Evolutionary conservation across 2,329 filamentous ascomycete species (phyloP), one percentile per base, ranked within the genome.

Genomic region (Chrysoporthe puriensis): DNA sequence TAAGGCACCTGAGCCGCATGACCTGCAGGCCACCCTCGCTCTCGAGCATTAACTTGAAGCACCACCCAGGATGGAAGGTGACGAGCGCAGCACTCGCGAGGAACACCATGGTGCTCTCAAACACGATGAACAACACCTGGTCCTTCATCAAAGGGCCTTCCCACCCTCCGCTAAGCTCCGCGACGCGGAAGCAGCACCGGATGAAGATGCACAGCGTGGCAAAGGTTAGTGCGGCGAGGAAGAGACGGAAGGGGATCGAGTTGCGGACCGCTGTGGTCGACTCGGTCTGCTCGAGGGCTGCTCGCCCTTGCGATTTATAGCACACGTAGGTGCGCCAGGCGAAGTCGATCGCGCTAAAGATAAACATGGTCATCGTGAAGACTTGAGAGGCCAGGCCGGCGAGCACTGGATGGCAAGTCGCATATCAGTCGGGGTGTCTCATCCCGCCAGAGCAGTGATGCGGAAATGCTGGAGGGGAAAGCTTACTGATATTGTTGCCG

Each of bases 91-190:
- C 61, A 14, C 81, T 81, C 2, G 85, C 83, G 18, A 85, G 71
- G 44, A 81, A 75, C 50, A 87, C 81, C 78, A 86, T 80, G 56
- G 82, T 78, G 57, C 86, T 85, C 79, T 90, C 87, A 64, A 90
- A 83, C 5, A 78, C 84, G 69, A 89, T 82, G 74, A 90, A 89
- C 66, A 86, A 77, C 48, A 78, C 79, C 77, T 90, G 80, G 48
- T 84, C 76, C 44, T 74, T 76, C 75, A 90, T 89, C 72, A 92
- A 76, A 32, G 81, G 76, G 0, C 89, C 88, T 3, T 74, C 77
- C 85, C 88, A 93, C 1, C 90, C 90, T 63, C 85, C 80, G 70
- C 84, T 86, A 70, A 92, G 78, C 81, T 92, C 90, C 0, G 85
- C 86, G 32, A 91, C 85, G 65, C 90, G 85, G 77, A 88, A 92